Conservation (phyloP, 2,329 filamentous ascomycete species). For the Ceratocystiopsis minuta region DNA sequence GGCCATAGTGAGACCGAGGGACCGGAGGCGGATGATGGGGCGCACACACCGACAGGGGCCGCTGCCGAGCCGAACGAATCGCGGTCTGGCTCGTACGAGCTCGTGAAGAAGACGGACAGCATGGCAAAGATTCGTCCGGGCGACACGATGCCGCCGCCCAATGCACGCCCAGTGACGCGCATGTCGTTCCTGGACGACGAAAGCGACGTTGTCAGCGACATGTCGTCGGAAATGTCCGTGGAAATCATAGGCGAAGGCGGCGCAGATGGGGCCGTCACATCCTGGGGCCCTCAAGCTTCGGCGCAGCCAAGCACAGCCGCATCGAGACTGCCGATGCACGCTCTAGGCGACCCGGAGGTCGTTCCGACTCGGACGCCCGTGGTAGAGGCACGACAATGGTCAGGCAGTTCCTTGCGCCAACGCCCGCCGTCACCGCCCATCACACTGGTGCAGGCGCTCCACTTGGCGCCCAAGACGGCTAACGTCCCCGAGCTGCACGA, state of each 20-base stretch:
- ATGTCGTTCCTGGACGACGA: conserved; percentile 28
- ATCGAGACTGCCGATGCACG: conserved; percentile 19
- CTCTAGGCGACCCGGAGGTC: conserved; percentile 14
- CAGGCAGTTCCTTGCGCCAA: neutral
- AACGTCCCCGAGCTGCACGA: conserved; percentile 21
- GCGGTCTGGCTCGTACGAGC: conserved; percentile 26
- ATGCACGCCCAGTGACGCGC: conserved; percentile 13
- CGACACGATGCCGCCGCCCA: conserved; percentile 14
- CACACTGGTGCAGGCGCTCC: conserved; percentile 29
- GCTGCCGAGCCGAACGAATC: neutral
- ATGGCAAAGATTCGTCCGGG: conserved; percentile 25
- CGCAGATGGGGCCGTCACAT: conserved; percentile 12
- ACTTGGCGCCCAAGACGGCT: conserved; percentile 21
- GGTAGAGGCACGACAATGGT: no score
- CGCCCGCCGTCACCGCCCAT: conserved; percentile 26
- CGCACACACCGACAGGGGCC: conserved; percentile 9
- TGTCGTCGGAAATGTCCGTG: conserved; percentile 44
- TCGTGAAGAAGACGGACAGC: conserved; percentile 35
- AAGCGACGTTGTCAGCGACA: conserved; percentile 34
- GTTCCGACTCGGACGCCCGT: conserved; percentile 10
- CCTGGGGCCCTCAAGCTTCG: conserved; percentile 6
- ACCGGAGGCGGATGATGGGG: conserved; percentile 4
- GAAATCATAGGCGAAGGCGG: conserved; percentile 24
- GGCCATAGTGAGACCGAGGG: no score
- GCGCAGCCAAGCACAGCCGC: conserved; percentile 1